Evolutionary conservation across 148 eudicot species (phyloP), one percentile per base, ranked within the genome.

Genomic region (Spergularia bocconei): DNA sequence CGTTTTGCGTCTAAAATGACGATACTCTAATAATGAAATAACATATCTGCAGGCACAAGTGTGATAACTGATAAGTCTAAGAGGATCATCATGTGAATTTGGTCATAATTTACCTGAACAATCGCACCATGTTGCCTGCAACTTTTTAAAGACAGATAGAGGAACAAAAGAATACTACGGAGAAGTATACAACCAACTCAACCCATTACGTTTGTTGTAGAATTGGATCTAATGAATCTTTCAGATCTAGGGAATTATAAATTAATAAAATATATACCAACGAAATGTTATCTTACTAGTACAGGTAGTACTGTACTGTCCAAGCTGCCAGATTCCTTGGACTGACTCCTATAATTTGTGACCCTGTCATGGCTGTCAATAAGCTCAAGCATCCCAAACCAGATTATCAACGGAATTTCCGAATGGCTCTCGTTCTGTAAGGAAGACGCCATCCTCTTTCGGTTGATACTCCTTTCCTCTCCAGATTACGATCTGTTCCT

Each of bases 401-500:
- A 76, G 41, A 75, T 79, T 77, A 74, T 80, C 83, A 55, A 79
- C 82, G 12, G 71, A 59, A 56, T 70, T 78, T 56, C 84, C 87
- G 73, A 73, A 82, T 10, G 82, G 47, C 65, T 84, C 87, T 47
- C 83, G 85, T 9, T 80, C 89, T 0, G 77, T 65, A 61, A 84
- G 85, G 62, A 84, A 84, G 71, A 77, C 60, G 33, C 85, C 85
- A 12, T 79, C 92, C 67, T 86, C 83, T 38, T 19, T 25, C 11
- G 87, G 90, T 71, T 86, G 79, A 70, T 90, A 89, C 70, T 88
- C 72, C 33, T 83, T 75, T 59, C 97, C 99, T 79, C 96, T 85
- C 99, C 99, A 95, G 13, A 89, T 69, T 50, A 95, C 96, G 65
- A 95, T 78, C 76, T 95, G 99, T 74, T 90, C 94, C 80, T 95